These are phyloP conservation scores for Aspergillus floridensis DNA, from an alignment of 2,329 filamentous ascomycete species.

Conservation along the genomic window DNA sequence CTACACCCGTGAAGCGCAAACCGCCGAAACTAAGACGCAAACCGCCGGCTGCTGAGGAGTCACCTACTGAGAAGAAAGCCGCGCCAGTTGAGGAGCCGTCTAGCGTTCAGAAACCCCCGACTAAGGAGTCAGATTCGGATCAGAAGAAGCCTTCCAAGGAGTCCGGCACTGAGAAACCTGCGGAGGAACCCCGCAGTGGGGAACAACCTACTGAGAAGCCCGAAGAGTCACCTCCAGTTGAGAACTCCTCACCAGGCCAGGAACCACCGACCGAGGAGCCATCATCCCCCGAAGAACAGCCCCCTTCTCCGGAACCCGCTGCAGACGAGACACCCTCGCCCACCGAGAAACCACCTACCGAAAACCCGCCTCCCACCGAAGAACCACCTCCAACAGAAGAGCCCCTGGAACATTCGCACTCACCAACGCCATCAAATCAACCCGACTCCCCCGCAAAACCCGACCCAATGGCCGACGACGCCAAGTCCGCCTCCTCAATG, in stretches of 20 bases:
- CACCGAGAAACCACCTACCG: background rate
- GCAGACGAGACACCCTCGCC: background rate
- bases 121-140: too few species aligned
- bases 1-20: background rate
- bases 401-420: background rate
- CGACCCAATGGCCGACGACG: slow-evolving; percentile 7
- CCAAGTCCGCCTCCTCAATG: slow-evolving; percentile 9
- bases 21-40: background rate
- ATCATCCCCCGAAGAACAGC: too few species aligned
- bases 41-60: background rate
- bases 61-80: background rate
- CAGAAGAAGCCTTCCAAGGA: too few species aligned
- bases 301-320: too few species aligned
- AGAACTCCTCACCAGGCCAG: too few species aligned
- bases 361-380: too few species aligned
- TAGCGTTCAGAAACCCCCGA: background rate
- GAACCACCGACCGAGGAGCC: too few species aligned
- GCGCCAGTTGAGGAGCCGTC: background rate
- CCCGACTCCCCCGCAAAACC: background rate
- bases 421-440: background rate
- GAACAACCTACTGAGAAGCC: background rate
- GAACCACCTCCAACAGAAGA: background rate
- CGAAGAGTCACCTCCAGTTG: too few species aligned
- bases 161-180: too few species aligned
- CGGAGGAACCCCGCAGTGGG: too few species aligned